Base-by-base conservation (phyloP, 179 eudicot genomes). In the Carnegiea gigantea region DNA sequence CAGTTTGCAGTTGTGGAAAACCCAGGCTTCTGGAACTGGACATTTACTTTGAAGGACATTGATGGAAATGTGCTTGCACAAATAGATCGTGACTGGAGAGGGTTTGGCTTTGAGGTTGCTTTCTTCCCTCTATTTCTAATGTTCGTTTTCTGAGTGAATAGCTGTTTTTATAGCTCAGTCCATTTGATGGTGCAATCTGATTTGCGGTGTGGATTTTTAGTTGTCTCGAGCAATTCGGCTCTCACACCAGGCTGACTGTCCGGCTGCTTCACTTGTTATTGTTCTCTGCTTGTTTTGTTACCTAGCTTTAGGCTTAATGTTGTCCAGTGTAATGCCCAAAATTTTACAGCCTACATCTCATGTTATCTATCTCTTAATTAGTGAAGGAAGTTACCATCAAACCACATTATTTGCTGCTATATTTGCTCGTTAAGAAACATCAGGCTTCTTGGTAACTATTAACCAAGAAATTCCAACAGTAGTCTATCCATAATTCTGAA, bases 1-100 rank as follows among this genome's bases (percentile, higher is more conserved):
- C 99, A 96, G 88, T 96, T 96, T 90, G 98, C 99, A 48, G 92
- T 93, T 78, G 99, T 96, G 80, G 97, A 94, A 79, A 96, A 96
- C 83, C 98, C 97, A 87, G 99, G 99, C 57, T 77, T 96, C 76
- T 96, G 98, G 98, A 80, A 92, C 81, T 96, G 98, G 98, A 96
- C 97, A 74, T 96, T 96, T 86, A 93, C 98, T 77, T 88, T 96
- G 89, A 93, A 94, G 91, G 98, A 90, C 81, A 82, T 81, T 79
- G 89, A 93, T 74, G 97, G 97, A 77, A 82, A 92, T 49, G 95
- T 90, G 83, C 90, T 96, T 84, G 99, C 97, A 54, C 89, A 94
- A 80, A 86, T 96, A 53, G 97, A 96, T 89, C 99, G 99, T 82
- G 94, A 96, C 81, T 96, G 97, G 95, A 95, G 99, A 80, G 99